A percentile compares a stretch with the other conserved stretches of the same genome.
Conservation (phyloP, 345 rosid species). For the Acer yangbiense region DNA sequence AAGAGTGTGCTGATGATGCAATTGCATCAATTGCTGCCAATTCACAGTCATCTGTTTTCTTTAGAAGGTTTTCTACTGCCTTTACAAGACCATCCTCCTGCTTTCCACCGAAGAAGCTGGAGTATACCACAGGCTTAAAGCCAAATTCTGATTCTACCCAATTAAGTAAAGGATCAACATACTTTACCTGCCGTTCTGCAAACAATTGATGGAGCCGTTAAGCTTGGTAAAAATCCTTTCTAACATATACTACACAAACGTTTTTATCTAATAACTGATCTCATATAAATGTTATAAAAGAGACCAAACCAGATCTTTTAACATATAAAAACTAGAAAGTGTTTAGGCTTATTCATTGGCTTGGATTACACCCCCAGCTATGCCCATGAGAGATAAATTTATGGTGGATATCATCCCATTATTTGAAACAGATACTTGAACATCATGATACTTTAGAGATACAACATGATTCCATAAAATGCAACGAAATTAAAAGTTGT, state of each 20-base stretch:
- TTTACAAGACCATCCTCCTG: conserved; percentile 79
- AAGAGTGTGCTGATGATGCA: conserved; percentile 82
- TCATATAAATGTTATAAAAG: neutral
- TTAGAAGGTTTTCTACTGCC: conserved; percentile 63
- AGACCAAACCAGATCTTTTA: neutral
- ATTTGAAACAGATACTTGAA: neutral
- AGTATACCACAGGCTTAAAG: conserved; percentile 68
- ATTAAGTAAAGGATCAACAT: conserved; percentile 78
- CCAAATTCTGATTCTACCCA: conserved; percentile 92
- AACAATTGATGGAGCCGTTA: conserved; percentile 10
- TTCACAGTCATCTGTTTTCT: conserved; percentile 72
- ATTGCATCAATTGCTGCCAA: conserved; percentile 89
- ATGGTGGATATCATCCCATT: neutral
- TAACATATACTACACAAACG: neutral
- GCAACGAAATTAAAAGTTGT: too few relatives aligned
- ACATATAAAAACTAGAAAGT: neutral
- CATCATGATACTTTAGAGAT: neutral
- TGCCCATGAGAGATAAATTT: neutral
- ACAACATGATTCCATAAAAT: neutral
- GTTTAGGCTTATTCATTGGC: neutral
- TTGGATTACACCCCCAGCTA: neutral
- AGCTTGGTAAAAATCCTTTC: neutral
- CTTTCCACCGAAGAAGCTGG: conserved; percentile 82
- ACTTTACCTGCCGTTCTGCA: conserved; percentile 76
- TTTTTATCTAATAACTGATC: neutral